Conservation (phyloP, 768 basidiomycete genomes). For the Amanita pseudoporphyria region DNA sequence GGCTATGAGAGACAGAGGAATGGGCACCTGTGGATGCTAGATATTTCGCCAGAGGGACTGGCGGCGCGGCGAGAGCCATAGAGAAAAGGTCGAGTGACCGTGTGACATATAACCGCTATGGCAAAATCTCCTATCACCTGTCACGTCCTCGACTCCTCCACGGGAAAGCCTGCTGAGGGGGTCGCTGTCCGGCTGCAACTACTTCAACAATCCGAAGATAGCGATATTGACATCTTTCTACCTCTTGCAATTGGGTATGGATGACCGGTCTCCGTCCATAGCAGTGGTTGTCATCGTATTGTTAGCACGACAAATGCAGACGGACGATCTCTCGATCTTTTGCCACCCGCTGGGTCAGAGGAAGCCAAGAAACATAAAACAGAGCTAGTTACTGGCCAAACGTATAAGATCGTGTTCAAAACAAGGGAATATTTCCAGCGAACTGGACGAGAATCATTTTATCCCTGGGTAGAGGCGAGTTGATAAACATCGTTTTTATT, state of each 20-base stretch:
- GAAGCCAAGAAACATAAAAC: conserved; percentile 31
- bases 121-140: conserved; percentile 83
- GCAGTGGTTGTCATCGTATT: too few relatives aligned
- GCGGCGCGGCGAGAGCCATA: conserved; percentile 16
- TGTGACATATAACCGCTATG: too few relatives aligned
- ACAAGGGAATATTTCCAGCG: conserved; percentile 74
- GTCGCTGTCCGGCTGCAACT: conserved; percentile 57
- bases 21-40: conserved; percentile 81
- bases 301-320: conserved; percentile 67
- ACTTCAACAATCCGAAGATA: conserved; percentile 23
- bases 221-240: conserved; percentile 35
- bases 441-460: conserved; percentile 61
- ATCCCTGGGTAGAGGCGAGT: conserved; percentile 83
- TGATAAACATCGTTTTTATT: neutral
- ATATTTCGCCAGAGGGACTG: conserved; percentile 72
- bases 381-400: conserved; percentile 40
- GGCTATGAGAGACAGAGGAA: conserved; percentile 5
- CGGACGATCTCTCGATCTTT: conserved; percentile 74
- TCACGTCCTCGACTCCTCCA: conserved; percentile 82
- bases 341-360: conserved; percentile 43
- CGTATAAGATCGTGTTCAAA: conserved; percentile 82
- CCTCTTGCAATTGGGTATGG: conserved; percentile 55
- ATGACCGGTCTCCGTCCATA: neutral
- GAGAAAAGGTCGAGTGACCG: conserved; percentile 1
- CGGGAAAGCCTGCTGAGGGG: conserved; percentile 71